Evolutionary conservation across 192 early-diverging fungal genomes (phyloP).

Genomic region (Geranomyces michiganensis): DNA sequence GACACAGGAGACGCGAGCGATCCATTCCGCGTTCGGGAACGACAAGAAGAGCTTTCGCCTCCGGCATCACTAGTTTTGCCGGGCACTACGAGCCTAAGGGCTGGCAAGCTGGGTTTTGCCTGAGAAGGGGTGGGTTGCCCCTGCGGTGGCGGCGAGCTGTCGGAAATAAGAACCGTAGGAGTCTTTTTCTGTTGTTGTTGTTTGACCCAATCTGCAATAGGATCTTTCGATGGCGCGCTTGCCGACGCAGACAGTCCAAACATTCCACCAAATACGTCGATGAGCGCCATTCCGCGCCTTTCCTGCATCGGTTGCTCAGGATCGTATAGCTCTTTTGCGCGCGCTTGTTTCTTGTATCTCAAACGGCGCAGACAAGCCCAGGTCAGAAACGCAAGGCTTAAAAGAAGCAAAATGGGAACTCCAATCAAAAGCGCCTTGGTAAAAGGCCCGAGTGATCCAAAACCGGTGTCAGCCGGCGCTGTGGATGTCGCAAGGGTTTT

Average conservation of each 20-base stretch:
- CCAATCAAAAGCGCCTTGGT: background rate
- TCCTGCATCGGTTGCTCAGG: background rate
- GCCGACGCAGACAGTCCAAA: background rate
- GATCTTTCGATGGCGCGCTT: background rate
- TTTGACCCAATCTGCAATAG: constrained; percentile 7
- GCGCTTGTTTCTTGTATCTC: background rate
- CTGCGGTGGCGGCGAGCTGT: background rate
- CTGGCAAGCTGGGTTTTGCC: background rate
- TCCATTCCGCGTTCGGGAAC: background rate
- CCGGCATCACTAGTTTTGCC: background rate
- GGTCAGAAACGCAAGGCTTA: background rate
- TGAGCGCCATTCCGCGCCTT: background rate
- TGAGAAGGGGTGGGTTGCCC: background rate
- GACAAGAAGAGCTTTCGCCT: background rate
- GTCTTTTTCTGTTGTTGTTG: background rate
- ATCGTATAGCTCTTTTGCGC: background rate
- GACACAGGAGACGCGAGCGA: background rate
- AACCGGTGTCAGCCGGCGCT: background rate
- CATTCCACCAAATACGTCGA: background rate
- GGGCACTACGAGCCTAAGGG: background rate
- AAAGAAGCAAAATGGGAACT: background rate
- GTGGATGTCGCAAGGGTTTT: background rate
- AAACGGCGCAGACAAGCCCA: background rate
- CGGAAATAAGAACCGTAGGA: background rate
- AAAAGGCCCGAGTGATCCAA: background rate